These are phyloP conservation scores for Taxawa tesnikishii DNA, from an alignment of 2,329 filamentous ascomycete genomes.

Conservation along the genomic window DNA sequence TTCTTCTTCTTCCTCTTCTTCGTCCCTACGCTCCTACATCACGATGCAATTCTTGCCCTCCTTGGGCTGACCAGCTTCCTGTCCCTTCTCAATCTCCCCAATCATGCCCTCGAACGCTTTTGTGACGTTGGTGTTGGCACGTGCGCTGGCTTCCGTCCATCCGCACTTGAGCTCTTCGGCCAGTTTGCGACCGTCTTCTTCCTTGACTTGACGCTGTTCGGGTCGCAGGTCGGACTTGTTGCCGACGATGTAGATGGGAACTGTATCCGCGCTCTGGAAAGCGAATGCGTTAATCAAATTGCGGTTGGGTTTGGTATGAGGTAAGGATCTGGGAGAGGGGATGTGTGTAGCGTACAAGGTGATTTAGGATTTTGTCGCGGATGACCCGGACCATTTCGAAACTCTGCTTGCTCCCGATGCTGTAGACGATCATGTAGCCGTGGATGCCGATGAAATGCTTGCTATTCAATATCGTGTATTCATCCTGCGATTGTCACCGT, in stretches of 20 bases:
- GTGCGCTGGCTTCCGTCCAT: conserved; percentile 88
- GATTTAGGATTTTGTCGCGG: conserved; percentile 92
- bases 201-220: conserved; percentile 81
- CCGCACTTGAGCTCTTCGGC: conserved; percentile 81
- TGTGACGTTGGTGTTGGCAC: conserved; percentile 86
- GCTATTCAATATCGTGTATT: conserved; percentile 95
- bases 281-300: conserved; percentile 7
- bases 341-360: conserved; percentile 79
- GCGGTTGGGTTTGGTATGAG: not conserved
- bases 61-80: conserved; percentile 78
- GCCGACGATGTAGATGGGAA: conserved; percentile 87
- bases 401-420: conserved; percentile 83
- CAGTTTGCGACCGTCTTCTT: conserved; percentile 74
- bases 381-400: conserved; percentile 98
- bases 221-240: conserved; percentile 93
- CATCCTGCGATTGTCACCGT: too few species aligned
- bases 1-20: too few species aligned
- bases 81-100: conserved; percentile 77
- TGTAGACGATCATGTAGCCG: conserved; percentile 97
- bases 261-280: conserved; percentile 73
- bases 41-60: conserved; percentile 69
- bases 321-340: not conserved
- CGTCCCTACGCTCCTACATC: conserved; percentile 52
- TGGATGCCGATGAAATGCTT: conserved; percentile 99
- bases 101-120: conserved; percentile 93